Evolutionary conservation across 345 rosid genomes (phyloP), one percentile per base, ranked within the genome.

Genomic region (Cochlearia excelsa): DNA sequence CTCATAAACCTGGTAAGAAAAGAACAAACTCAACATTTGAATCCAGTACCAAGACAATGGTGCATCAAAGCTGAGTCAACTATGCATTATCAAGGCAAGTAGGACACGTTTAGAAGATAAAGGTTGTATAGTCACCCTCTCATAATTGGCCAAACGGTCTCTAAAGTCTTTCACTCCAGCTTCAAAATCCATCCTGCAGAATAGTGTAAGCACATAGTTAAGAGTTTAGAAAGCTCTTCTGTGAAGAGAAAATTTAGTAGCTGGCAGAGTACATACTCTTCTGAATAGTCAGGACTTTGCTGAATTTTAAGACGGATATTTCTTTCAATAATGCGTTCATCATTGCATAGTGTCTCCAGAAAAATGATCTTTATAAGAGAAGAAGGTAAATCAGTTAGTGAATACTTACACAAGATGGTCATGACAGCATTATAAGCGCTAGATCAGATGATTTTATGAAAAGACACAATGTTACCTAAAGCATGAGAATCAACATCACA

Each of bases 231-330:
- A 38, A 52, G 16, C 30, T 61, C 34, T 7, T 48, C 51, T 26
- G 45, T 46, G 60, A 60, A 29, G 61, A 51, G 34, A 73, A 61
- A 48, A 9, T n/a, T 39, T 66, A 49, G 33, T 57, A 33, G 46
- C 72, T 51, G 46, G 63, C 66, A 69, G 55, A 59, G 63, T 56
- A 62, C 38, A 38, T 85, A 94, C 99, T 94, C 84, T 82, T 94
- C 99, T 10, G 97, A 82, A 75, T 94, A 94, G 73, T 94, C 99
- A 57, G 99, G 96, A 72, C 99, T 94, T 73, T 94, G 99, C 54
- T 87, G 99, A 72, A 94, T 90, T 78, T 94, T 94, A 54, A 90
- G 96, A 30, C 97, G 96, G 74, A 94, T 94, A 67, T 94, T 90
- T 65, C 97, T 87, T 80, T 90, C 97, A 71, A 94, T 90, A 66